Evolutionary conservation across 2,329 filamentous ascomycete genomes (phyloP).

Genomic region (Aspergillus felis): DNA sequence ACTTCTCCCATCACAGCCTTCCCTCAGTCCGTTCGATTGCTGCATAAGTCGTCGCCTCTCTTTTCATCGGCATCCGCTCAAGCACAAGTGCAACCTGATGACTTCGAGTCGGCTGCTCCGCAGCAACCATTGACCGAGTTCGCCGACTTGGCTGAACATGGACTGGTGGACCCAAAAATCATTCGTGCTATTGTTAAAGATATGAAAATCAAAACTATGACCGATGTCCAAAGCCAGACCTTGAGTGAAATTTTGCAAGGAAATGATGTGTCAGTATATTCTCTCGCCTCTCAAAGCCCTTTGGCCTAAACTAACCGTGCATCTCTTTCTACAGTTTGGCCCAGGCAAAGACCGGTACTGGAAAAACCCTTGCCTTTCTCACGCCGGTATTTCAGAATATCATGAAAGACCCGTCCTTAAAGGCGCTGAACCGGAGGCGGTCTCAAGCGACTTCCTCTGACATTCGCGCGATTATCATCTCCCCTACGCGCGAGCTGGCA

Average conservation of each 20-base stretch:
- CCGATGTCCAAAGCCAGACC: slow-evolving; percentile 81
- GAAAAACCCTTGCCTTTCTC: slow-evolving; percentile 93
- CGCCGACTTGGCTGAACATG: slow-evolving; percentile 32
- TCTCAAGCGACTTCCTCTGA: slow-evolving; percentile 34
- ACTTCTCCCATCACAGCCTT: slow-evolving; percentile 14
- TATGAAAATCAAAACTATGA: slow-evolving; percentile 82
- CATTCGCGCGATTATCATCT: slow-evolving; percentile 59
- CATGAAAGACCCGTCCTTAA: slow-evolving; percentile 61
- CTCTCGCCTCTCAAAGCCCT: not conserved
- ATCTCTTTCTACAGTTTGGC: slow-evolving; percentile 59
- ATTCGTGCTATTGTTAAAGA: slow-evolving; percentile 64
- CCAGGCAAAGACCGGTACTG: slow-evolving; percentile 94
- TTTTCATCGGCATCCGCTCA: slow-evolving; percentile 23
- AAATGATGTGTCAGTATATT: slow-evolving; percentile 67
- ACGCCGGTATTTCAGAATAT: slow-evolving; percentile 81
- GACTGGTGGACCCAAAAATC: slow-evolving; percentile 59
- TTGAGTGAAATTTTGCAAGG: slow-evolving; percentile 77
- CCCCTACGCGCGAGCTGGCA: slow-evolving; percentile 60
- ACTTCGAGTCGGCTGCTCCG: slow-evolving; percentile 4
- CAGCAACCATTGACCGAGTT: slow-evolving; percentile 33
- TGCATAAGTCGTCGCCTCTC: slow-evolving; percentile 28
- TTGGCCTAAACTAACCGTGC: slow-evolving; percentile 15
- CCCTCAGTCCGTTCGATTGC: slow-evolving; percentile 20
- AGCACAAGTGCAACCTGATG: slow-evolving; percentile 19
- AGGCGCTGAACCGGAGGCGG: slow-evolving; percentile 11